Base-by-base conservation (phyloP, 768 basidiomycete genomes). In the Crassisporium funariophilum region DNA sequence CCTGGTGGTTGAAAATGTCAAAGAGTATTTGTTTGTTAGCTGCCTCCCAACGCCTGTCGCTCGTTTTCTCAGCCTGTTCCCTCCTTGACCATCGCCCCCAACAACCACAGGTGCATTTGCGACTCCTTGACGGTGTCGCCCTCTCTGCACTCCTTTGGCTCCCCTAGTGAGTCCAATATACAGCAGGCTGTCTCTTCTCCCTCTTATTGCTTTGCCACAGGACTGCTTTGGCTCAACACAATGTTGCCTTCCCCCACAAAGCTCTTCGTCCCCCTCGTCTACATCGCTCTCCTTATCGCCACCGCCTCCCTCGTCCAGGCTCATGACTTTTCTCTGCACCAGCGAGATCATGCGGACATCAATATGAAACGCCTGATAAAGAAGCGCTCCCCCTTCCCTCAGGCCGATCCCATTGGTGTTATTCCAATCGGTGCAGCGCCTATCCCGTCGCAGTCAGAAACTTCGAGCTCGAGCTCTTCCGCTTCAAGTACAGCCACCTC, bases 311-410 rank as follows among this genome's bases (percentile, higher is more conserved):
- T 74, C 51, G 69, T 74, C 35, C 70, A 78, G 46, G 78, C 79
- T 59, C 67, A 75, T 46, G 62, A 71, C 49, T 66, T 70, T 51
- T 67, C 65, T 22, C 55, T 62, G 50, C 66, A 66, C 25, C 82
- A 73, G 41, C 80, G 80, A 54, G 78, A 78, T 65, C 83, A 86
- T 66, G 71, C 57, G 41, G 70, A 70, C 57, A 67, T 57, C 43
- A 50, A 57, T 41, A 40, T 82, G 58, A 79, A 81, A 58, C 84
- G 88, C 58, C 67, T 91, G 63, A 62, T 90, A 55, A 86, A 75
- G 70, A 88, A 86, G 62, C 84, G 88, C 27, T 61, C 70, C 4
- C 71, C 77, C 1, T 48, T 62, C 44, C 59, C 61, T 46, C 51
- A 51, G 22, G 46, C 46, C 34, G 49, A 47, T 47, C 43, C 20